These are phyloP conservation scores for Saccharomyces hybrid DNA, from an alignment of 1,139 yeast genomes.

Conservation along the genomic window DNA sequence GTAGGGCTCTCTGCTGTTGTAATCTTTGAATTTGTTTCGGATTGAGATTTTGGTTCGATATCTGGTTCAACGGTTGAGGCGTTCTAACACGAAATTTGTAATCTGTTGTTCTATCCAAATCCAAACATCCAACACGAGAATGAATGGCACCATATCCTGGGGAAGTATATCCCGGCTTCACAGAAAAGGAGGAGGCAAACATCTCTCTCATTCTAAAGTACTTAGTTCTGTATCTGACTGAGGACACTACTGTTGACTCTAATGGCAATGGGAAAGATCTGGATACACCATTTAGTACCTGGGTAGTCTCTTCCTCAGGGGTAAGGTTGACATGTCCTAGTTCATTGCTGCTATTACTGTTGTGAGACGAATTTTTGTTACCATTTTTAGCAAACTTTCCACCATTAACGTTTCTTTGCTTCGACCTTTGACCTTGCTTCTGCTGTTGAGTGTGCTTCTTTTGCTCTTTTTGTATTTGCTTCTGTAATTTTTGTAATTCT, in stretches of 20 bases:
- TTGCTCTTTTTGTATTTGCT: constrained; percentile 24
- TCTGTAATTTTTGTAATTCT: constrained; percentile 24
- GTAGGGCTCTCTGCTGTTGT: constrained; percentile 34
- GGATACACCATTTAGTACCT: constrained; percentile 85
- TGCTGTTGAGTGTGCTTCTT: constrained; percentile 16
- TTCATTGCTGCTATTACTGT: constrained; percentile 5
- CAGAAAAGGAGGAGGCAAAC: constrained; percentile 51
- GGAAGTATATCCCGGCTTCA: constrained; percentile 27
- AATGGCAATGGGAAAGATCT: constrained; percentile 74
- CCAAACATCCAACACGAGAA: constrained; percentile 68
- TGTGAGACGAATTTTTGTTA: constrained; percentile 3
- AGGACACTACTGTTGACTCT: constrained; percentile 65
- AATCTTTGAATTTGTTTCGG: constrained; percentile 40
- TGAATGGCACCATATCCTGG: constrained; percentile 54
- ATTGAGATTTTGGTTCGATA: constrained; percentile 30
- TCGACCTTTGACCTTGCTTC: constrained; percentile 10
- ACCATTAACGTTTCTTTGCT: constrained; percentile 4
- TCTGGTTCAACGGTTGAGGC: constrained; percentile 38
- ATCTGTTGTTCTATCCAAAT: constrained; percentile 53
- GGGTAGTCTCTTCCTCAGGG: constrained; percentile 91
- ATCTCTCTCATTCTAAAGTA: constrained; percentile 78
- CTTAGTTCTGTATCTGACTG: constrained; percentile 60
- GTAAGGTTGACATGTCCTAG: constrained; percentile 12
- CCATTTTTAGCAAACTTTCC: constrained; percentile 4
- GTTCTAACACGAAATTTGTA: constrained; percentile 57